phyloP scores from a whole-genome alignment of 495 filamentous ascomycete species.

The Alectoria sarmentosa region DNA sequence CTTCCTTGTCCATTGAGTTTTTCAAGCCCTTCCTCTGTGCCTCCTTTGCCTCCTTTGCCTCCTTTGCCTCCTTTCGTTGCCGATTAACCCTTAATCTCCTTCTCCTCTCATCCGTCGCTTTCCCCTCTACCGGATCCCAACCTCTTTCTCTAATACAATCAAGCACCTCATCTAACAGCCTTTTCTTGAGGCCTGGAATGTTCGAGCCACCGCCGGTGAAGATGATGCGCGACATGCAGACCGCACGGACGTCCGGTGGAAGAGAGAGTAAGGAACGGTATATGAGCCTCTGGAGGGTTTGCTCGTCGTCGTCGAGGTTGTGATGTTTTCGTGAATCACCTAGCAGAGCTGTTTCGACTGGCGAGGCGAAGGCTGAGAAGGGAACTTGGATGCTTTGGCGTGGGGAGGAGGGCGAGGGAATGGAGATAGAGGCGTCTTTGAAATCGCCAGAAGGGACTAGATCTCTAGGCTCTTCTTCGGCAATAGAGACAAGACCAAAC shows the following conservation, averaged over 20 bases:
- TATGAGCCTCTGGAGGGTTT: constrained; percentile 62
- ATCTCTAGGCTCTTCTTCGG: constrained; percentile 12
- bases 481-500: constrained; percentile 3
- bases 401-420: constrained; percentile 41
- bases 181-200: constrained; percentile 72
- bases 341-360: constrained; percentile 72
- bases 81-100: constrained; percentile 39
- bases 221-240: constrained; percentile 86
- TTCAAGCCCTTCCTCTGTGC: not conserved
- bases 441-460: not conserved
- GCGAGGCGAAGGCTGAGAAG: constrained; percentile 60
- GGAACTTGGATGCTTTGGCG: constrained; percentile 49
- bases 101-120: constrained; percentile 49
- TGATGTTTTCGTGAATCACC: constrained; percentile 42
- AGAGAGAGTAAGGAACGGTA: constrained; percentile 69
- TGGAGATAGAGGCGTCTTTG: constrained; percentile 27
- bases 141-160: constrained; percentile 54
- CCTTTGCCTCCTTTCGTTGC: constrained; percentile 4
- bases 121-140: constrained; percentile 70
- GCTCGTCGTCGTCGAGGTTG: constrained; percentile 78
- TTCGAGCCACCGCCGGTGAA: constrained; percentile 77
- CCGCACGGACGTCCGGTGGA: constrained; percentile 70
- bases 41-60: not conserved
- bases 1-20: constrained; percentile 16
- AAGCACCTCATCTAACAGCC: constrained; percentile 69